Evolutionary conservation across 2,329 filamentous ascomycete species (phyloP).

Genomic region (Intubia oerlemansii): DNA sequence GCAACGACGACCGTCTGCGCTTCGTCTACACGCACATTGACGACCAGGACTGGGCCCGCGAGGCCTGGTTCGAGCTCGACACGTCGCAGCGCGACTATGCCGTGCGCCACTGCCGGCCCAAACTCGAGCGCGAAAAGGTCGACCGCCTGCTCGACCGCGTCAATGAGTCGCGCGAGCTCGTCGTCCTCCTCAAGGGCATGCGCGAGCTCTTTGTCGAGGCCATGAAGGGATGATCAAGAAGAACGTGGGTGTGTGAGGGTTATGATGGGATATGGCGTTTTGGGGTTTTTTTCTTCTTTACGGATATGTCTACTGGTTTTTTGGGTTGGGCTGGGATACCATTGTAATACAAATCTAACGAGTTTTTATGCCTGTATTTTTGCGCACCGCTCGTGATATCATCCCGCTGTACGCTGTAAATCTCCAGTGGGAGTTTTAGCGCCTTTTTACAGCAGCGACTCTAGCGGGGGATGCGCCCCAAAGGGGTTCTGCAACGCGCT

Average conservation of each 20-base stretch:
- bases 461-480: too few species aligned
- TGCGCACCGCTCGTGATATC: too few species aligned
- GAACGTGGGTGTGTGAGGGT: too few species aligned
- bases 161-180: slow-evolving; percentile 61
- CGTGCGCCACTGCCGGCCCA: slow-evolving; percentile 61
- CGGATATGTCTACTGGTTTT: background rate
- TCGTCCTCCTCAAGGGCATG: slow-evolving; percentile 60
- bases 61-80: slow-evolving; percentile 85
- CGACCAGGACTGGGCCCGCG: slow-evolving; percentile 68
- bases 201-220: slow-evolving; percentile 53
- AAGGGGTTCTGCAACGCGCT: too few species aligned
- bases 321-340: too few species aligned
- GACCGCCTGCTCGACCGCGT: slow-evolving; percentile 58
- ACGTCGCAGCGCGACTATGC: slow-evolving; percentile 69
- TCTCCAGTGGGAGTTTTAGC: too few species aligned
- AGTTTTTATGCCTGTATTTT: too few species aligned
- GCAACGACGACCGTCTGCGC: slow-evolving; percentile 63
- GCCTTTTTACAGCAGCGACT: too few species aligned
- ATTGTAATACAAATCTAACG: too few species aligned
- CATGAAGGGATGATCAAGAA: slow-evolving; percentile 23
- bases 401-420: too few species aligned
- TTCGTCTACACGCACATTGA: slow-evolving; percentile 79
- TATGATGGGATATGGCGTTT: too few species aligned
- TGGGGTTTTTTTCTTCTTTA: background rate
- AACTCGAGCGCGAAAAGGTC: slow-evolving; percentile 57